phyloP scores from a whole-genome alignment of 805 yeast genomes.

The Jamesozyma hellenica region DNA sequence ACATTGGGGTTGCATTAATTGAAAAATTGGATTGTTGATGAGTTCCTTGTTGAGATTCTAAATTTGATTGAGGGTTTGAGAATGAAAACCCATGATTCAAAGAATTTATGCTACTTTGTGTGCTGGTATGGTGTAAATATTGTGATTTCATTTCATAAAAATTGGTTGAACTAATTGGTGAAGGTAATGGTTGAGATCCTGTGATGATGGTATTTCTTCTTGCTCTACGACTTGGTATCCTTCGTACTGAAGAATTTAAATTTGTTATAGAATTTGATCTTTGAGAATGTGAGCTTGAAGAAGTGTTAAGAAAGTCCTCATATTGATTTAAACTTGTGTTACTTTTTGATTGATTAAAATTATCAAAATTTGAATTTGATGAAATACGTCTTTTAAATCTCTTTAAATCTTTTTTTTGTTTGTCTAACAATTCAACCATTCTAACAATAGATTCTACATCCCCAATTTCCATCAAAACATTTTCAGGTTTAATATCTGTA shows the following conservation, averaged over 20 bases:
- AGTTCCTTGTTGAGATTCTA: background rate
- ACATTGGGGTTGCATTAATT: background rate
- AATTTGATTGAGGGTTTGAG: background rate
- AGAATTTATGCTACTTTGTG: constrained; percentile 7
- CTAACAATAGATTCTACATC: constrained; percentile 71
- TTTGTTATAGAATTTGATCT: background rate
- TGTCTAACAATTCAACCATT: constrained; percentile 53
- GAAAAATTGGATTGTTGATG: background rate
- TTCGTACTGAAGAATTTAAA: constrained; percentile 7
- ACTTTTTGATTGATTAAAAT: background rate
- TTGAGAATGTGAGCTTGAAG: constrained; percentile 1
- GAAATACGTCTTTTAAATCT: constrained; percentile 34
- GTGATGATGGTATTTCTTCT: constrained; percentile 71
- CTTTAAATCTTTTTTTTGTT: constrained; percentile 36
- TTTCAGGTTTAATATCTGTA: constrained; percentile 71
- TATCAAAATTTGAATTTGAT: constrained; percentile 8
- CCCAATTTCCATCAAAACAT: constrained; percentile 69
- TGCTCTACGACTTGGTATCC: constrained; percentile 33
- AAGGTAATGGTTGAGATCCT: constrained; percentile 88
- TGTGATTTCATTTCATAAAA: constrained; percentile 28
- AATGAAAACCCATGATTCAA: constrained; percentile 1
- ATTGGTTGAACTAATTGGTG: constrained; percentile 58
- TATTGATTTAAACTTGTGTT: background rate
- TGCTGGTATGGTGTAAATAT: constrained; percentile 12
- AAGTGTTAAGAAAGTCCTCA: background rate